Conservation (phyloP, 129 eudicot genomes). For the Flaveria trinervia region DNA sequence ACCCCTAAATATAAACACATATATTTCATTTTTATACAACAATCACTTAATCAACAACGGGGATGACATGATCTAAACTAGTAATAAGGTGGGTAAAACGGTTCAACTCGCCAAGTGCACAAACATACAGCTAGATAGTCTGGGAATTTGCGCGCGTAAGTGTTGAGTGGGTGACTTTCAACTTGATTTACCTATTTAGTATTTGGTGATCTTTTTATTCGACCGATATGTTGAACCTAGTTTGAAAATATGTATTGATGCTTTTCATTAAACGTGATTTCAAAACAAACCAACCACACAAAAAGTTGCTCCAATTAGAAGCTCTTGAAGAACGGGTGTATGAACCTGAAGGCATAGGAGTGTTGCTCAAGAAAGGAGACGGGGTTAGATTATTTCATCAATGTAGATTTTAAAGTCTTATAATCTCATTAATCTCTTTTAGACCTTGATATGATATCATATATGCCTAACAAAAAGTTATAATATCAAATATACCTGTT, state of each 20-base stretch:
- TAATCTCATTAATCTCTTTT: neutral
- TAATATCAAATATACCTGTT: neutral
- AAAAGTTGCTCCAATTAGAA: slow-evolving; percentile 69
- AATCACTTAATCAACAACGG: too few relatives aligned
- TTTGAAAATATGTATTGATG: slow-evolving; percentile 45
- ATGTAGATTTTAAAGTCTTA: neutral
- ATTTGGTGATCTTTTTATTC: neutral
- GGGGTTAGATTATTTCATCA: slow-evolving; percentile 49
- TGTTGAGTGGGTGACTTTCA: neutral
- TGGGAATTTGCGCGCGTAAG: too few relatives aligned
- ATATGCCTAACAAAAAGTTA: too few relatives aligned
- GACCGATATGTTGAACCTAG: neutral
- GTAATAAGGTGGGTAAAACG: too few relatives aligned
- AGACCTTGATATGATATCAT: too few relatives aligned
- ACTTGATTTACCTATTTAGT: neutral
- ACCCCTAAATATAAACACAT: too few relatives aligned
- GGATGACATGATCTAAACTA: too few relatives aligned
- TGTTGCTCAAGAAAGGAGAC: slow-evolving; percentile 77
- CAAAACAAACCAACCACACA: slow-evolving; percentile 67
- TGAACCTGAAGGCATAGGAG: slow-evolving; percentile 66
- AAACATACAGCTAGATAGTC: too few relatives aligned
- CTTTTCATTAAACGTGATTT: slow-evolving; percentile 75
- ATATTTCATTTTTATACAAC: too few relatives aligned
- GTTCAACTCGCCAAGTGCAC: too few relatives aligned
- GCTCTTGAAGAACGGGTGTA: slow-evolving; percentile 72